These are phyloP conservation scores for Bauhinia variegata DNA, from an alignment of 306 rosid genomes.

Conservation along the genomic window DNA sequence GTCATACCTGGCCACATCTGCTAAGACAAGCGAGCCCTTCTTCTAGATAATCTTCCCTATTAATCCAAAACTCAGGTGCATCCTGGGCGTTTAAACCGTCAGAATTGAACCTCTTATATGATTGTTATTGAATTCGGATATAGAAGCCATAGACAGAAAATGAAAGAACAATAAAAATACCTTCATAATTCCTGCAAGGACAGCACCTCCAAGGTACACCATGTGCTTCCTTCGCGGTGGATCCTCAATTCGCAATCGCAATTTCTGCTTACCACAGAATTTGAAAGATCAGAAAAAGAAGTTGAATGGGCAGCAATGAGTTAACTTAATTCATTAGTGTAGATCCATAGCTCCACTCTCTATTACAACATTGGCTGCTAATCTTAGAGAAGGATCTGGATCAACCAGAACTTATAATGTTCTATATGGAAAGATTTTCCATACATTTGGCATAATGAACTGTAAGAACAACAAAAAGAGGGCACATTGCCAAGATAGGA, in stretches of 20 bases:
- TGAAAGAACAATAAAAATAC: conserved; percentile 41
- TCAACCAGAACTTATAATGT: not conserved
- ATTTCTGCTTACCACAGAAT: conserved; percentile 56
- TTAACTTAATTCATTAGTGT: not conserved
- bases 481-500: conserved; percentile 8
- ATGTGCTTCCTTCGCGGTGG: conserved; percentile 99
- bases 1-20: conserved; percentile 90
- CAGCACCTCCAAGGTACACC: conserved; percentile 99
- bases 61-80: conserved; percentile 98
- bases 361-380: no score
- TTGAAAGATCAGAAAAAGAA: conserved; percentile 22
- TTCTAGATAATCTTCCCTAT: conserved; percentile 95
- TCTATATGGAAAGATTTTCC: not conserved
- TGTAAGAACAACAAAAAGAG: not conserved
- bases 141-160: conserved; percentile 21
- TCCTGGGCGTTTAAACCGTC: conserved; percentile 64
- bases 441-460: conserved; percentile 14
- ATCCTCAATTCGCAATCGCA: conserved; percentile 93
- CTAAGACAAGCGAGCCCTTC: conserved; percentile 88
- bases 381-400: not conserved
- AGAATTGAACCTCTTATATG: conserved; percentile 38
- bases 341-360: not conserved
- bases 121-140: conserved; percentile 12
- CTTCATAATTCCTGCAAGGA: conserved; percentile 99
- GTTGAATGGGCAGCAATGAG: conserved; percentile 5